Evolutionary conservation across 192 early-diverging fungal species (phyloP), one percentile per base, ranked within the genome.

Genomic region (Rhizophagus prolifer): DNA sequence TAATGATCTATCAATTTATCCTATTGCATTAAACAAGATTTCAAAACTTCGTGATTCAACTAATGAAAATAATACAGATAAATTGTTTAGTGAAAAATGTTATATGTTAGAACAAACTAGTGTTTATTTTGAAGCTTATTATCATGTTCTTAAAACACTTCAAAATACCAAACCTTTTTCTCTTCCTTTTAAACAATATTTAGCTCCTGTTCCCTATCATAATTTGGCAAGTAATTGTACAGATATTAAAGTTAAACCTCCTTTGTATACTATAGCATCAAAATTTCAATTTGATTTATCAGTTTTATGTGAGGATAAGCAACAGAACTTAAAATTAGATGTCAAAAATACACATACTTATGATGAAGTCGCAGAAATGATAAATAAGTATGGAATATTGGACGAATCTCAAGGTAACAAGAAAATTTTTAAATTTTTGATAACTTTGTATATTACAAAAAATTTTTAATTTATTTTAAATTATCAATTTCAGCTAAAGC

Each of bases 381-480:
- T 87, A 10, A 64, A 76, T n/a, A 0, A 13, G 2, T 19, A 76
- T 25, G 79, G 82, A 36, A 75, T 71, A 3, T 70, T 91, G 14
- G 90, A 91, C 58, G 80, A 81, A 10, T 84, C 82, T 9, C 90
- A 91, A 76, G 67, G 67, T 70, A 47, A 47, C 47, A 19, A 12
- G 9, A 19, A 41, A 46, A n/a, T 5, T 25, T 0, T 36, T 36
- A 4, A 31, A 34, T 38, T 4, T 10, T 19, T 31, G 2, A 16
- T 19, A 31, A 10, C 2, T 21, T 36, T 8, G 3, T 9, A 21
- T 36, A 7, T 2, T 34, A 34, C 31, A 34, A 34, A 34, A 34
- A 34, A 4, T 4, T 34, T 34, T 41, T 67, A 3, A 67, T 9
- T 36, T 1, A 38, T 9, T 36, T 9, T 23, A 36, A 36, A 19